phyloP scores from a whole-genome alignment of 78 protist species.

The Dictyostelium firmibasis region DNA sequence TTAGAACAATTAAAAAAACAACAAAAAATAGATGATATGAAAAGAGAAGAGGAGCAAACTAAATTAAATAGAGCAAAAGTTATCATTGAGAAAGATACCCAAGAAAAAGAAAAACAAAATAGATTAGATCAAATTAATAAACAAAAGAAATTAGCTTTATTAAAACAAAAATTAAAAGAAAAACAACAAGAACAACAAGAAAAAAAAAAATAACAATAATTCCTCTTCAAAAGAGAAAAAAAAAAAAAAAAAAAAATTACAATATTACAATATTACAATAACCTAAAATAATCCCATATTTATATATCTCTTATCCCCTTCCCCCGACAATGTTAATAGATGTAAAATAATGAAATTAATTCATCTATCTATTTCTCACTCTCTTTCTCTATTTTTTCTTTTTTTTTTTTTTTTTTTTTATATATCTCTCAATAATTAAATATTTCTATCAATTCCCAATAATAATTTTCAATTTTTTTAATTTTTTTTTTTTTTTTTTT shows the following conservation, averaged over 20 bases:
- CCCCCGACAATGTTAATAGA: background rate
- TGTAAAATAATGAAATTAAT: background rate
- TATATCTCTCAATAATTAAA: background rate
- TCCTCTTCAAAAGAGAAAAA: too few species aligned
- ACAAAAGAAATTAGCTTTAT: slow-evolving; percentile 40
- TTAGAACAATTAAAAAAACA: slow-evolving; percentile 23
- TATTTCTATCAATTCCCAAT: background rate
- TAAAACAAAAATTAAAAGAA: slow-evolving; percentile 38
- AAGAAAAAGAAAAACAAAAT: background rate
- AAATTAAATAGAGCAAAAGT: slow-evolving; percentile 6
- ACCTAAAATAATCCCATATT: background rate
- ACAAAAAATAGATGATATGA: slow-evolving; percentile 33
- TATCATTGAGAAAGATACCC: background rate
- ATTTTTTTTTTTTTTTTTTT: too few species aligned
- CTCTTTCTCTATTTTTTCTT: too few species aligned
- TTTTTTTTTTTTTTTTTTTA: too few species aligned
- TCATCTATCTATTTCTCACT: background rate
- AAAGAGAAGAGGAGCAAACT: background rate
- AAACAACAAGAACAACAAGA: slow-evolving; percentile 19
- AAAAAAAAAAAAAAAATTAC: background rate
- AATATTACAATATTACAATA: too few species aligned
- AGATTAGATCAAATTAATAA: slow-evolving; percentile 16
- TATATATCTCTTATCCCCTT: too few species aligned
- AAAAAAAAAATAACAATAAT: background rate
- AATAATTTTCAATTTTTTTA: too few species aligned